Evolutionary conservation across 2,329 filamentous ascomycete species (phyloP), one percentile per base, ranked within the genome.

Genomic region (Fusarium pseudoanthophilum): DNA sequence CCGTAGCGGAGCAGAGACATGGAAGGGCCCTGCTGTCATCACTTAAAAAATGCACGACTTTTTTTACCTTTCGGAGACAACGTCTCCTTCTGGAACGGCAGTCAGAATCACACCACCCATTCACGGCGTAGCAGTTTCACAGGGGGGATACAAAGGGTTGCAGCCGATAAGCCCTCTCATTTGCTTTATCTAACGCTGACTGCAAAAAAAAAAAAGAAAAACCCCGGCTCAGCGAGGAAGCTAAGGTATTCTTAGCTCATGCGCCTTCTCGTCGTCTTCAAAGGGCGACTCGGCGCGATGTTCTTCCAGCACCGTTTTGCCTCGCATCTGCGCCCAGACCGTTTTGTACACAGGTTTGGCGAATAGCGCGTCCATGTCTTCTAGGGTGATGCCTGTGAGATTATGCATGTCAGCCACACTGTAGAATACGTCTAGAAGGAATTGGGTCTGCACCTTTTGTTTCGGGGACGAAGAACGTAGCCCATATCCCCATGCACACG

Each of bases 381-480:
- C 87, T 11, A 87, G 81, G 4, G 84, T 83, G 16, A 87, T 78
- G 26, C 79, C 79, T 80, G 24, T 46, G 24, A 15, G 13, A 8
- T 20, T 37, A 10, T 26, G 24, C 49, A 10, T 34, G 60, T 76
- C 36, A 76, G 71, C 39, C 4, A n/a, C 20, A n/a, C 26, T 34
- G 13, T 21, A 24, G 16, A 49, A 26, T 42, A 49, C 15, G 14
- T 52, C 40, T n/a, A 18, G 57, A 63, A 45, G 28, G 32, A 24
- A 24, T 18, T 16, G 28, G 7, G 9, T 16, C 7, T 14, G 40
- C 58, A 75, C 86, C 86, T 77, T 87, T 88, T 6, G 86, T 88
- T 73, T 88, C 86, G 3, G 87, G 87, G 0, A 88, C 80, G 53
- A 86, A 85, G 78, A 87, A 86, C 61, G 83, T 84, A 7, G 85